Base-by-base conservation (phyloP, 2,329 filamentous ascomycete genomes). In the Pyrenochaeta sp. region DNA sequence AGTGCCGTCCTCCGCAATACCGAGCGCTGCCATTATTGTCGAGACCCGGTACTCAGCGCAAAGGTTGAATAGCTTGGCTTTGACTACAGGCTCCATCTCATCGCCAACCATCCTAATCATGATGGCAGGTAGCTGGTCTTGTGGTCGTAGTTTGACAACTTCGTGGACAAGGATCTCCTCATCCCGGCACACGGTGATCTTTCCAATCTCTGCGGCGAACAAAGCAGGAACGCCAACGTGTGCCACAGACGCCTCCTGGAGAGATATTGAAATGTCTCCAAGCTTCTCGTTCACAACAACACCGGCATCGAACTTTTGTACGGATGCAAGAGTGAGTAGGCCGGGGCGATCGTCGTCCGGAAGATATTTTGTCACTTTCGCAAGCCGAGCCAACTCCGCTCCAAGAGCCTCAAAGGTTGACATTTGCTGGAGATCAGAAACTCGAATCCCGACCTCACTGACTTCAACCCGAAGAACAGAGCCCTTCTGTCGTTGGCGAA, bases 291-390 rank as follows among this genome's bases (percentile, higher is more conserved):
- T 89, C 43, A 94, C 73, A 37, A 90, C 84, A 9, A 91, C 75
- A 21, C 82, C 79, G 7, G 85, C 75, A 23, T 88, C 82, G 6
- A 91, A 65, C 15, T 87, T 85, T 46, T 87, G 85, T 47, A 97
- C 74, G 27, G 86, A 80, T 0, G 84, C 81, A 32, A 99, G 80
- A 0, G 89, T 92, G 32, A 99, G 80, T 17, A 98, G 80, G 0
- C 95, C 95, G 2, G 95, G 95, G 1, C 93, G 86, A 66, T 99
- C 94, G 74, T 99, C 95, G 64, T 99, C 94, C 0, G 95, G 94
- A 2, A 99, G 82, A 72, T 98, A 98, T 71, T 97, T 98, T 6
- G 94, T 86, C 21, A 99, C 92, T 0, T 88, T 93, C 0, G 92
- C 91, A 4, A 99, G 81, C 61, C 90, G 91, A 5, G 89, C 83